phyloP scores from a whole-genome alignment of 495 filamentous ascomycete genomes.

The Pyrenula massariospora region DNA sequence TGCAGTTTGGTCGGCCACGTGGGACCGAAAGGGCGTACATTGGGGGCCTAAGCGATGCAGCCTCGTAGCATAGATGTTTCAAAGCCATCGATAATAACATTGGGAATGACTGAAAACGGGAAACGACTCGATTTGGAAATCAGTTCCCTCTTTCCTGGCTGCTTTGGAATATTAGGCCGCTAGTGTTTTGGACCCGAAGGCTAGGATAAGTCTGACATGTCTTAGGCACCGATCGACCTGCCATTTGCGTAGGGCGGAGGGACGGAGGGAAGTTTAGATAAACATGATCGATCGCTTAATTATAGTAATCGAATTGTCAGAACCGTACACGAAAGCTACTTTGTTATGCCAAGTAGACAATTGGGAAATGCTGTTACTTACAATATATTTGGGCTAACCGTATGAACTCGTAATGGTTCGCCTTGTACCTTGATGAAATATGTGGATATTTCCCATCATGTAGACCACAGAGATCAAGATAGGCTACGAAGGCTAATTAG shows the following conservation, averaged over 20 bases:
- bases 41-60: not conserved
- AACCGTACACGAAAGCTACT: not conserved
- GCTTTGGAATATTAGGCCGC: not conserved
- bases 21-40: too few species aligned
- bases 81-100: not conserved
- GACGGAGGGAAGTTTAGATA: not conserved
- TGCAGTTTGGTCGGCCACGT: too few species aligned
- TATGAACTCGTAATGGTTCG: not conserved
- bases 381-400: not conserved
- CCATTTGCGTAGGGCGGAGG: not conserved
- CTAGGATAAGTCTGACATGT: not conserved
- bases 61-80: not conserved
- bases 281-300: not conserved
- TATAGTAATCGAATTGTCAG: not conserved
- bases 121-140: not conserved
- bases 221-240: too few species aligned
- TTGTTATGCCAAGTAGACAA: not conserved
- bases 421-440: too few species aligned
- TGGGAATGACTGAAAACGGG: not conserved
- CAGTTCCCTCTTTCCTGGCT: not conserved
- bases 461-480: too few species aligned
- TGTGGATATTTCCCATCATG: too few species aligned
- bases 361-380: not conserved
- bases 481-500: too few species aligned
- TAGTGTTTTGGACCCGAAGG: not conserved